These are phyloP conservation scores for Penicillium sp. DNA, from an alignment of 2,329 filamentous ascomycete species.

Conservation along the genomic window DNA sequence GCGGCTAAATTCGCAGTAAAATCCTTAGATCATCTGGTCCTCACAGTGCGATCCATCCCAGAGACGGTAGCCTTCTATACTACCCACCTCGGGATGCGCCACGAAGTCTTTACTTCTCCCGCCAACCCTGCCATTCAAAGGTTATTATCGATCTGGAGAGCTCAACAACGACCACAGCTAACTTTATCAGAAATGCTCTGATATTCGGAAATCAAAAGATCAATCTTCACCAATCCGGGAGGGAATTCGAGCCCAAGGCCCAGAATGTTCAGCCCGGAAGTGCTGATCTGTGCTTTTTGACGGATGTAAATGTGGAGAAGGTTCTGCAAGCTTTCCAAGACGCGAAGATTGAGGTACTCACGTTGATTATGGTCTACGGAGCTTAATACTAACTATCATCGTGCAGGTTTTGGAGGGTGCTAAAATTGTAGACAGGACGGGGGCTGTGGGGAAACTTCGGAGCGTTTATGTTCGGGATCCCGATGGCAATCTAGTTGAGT, in stretches of 20 bases:
- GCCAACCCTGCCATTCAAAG: conserved; percentile 33
- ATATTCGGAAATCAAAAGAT: conserved; percentile 62
- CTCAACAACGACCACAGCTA: background rate
- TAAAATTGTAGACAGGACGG: conserved; percentile 56
- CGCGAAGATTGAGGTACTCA: conserved; percentile 44
- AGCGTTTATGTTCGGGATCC: conserved; percentile 64
- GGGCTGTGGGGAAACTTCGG: conserved; percentile 56
- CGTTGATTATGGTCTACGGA: rapidly evolving
- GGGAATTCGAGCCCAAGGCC: conserved; percentile 64
- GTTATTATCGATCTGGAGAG: conserved; percentile 3
- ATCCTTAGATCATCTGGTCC: conserved; percentile 62
- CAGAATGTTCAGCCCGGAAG: conserved; percentile 56
- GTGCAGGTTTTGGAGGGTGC: conserved; percentile 49
- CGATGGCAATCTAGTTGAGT: conserved; percentile 66
- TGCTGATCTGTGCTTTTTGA: conserved; percentile 62
- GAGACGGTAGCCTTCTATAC: conserved; percentile 58
- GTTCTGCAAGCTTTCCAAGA: conserved; percentile 47
- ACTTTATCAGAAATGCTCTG: conserved; percentile 52
- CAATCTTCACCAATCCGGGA: conserved; percentile 60
- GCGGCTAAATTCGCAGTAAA: conserved; percentile 34
- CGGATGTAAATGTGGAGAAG: conserved; percentile 52
- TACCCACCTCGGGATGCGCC: conserved; percentile 58
- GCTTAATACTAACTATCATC: conserved; percentile 13
- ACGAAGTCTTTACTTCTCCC: conserved; percentile 53
- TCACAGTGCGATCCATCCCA: conserved; percentile 57